Conservation (phyloP, 2,329 filamentous ascomycete species). For the Dissoconium aciculare region DNA sequence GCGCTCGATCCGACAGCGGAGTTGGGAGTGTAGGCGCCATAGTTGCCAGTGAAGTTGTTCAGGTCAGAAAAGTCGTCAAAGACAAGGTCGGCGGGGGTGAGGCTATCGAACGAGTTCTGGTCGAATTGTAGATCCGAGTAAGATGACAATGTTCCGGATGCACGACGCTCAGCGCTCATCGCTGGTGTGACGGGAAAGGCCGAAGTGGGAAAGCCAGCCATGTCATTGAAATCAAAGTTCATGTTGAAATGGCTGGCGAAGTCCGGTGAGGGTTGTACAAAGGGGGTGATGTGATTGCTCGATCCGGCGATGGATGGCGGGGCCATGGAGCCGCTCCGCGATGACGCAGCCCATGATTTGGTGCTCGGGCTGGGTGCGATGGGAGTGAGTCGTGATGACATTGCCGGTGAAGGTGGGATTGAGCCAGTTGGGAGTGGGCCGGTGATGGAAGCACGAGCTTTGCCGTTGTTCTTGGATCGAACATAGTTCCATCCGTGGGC, state of each 20-base stretch:
- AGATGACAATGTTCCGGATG: constrained; percentile 21
- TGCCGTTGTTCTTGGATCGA: constrained; percentile 82
- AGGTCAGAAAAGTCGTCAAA: constrained; percentile 47
- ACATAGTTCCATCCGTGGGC: constrained; percentile 82
- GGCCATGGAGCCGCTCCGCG: constrained; percentile 20
- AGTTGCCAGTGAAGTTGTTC: constrained; percentile 27
- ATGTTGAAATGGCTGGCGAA: constrained; percentile 24
- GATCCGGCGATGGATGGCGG: constrained; percentile 19
- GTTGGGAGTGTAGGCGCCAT: constrained; percentile 20
- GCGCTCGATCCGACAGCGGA: constrained; percentile 12
- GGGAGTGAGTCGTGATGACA: constrained; percentile 25
- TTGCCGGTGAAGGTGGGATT: constrained; percentile 47
- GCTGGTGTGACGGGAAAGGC: constrained; percentile 22
- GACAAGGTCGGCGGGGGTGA: constrained; percentile 36
- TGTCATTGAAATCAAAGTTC: constrained; percentile 23
- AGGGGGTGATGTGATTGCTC: constrained; percentile 19
- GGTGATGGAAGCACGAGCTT: constrained; percentile 40
- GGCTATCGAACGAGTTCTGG: constrained; percentile 28
- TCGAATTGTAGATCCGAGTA: constrained; percentile 27
- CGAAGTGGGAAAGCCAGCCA: constrained; percentile 11
- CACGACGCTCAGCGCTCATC: constrained; percentile 21
- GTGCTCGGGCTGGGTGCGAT: constrained; percentile 29
- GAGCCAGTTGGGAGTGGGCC: constrained; percentile 45
- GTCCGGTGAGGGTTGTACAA: constrained; percentile 18
- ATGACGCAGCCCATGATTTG: constrained; percentile 21